A percentile compares a stretch with the other conserved stretches of the same genome.
Evolutionary conservation across 2,329 filamentous ascomycete genomes (phyloP).

Genomic region (Myriosclerotinia curreyana): DNA sequence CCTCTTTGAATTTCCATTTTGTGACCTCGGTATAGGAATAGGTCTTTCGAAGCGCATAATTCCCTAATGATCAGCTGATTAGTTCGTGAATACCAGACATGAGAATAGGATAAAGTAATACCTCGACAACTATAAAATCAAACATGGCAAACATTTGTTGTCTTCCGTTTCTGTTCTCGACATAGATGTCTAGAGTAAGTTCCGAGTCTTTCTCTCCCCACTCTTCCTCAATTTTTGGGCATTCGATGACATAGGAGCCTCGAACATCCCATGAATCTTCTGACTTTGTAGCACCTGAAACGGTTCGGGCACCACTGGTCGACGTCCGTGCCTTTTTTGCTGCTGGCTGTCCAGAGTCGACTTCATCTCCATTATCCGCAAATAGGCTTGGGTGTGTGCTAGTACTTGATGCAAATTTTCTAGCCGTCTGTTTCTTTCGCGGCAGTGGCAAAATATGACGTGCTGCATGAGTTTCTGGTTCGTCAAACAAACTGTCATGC

Average conservation of each 20-base stretch:
- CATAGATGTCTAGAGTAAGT: constrained; percentile 24
- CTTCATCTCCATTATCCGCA: neutral
- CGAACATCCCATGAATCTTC: constrained; percentile 24
- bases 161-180: constrained; percentile 22
- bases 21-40: constrained; percentile 18
- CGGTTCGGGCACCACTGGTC: neutral
- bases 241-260: constrained; percentile 25
- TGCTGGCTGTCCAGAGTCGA: neutral
- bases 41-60: constrained; percentile 31
- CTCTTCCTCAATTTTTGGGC: constrained; percentile 21
- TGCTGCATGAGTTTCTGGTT: neutral
- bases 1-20: constrained; percentile 6
- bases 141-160: constrained; percentile 28
- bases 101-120: neutral
- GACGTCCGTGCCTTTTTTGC: constrained; percentile 8
- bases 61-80: constrained; percentile 7
- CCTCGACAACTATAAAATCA: constrained; percentile 27
- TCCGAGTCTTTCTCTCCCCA: constrained; percentile 19
- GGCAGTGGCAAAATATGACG: constrained; percentile 6
- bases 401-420: constrained; percentile 5
- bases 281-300: neutral
- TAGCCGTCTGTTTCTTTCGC: constrained; percentile 22
- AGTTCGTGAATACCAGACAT: neutral
- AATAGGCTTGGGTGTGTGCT: neutral
- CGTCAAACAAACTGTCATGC: constrained; percentile 14